Conservation (phyloP, 768 basidiomycete genomes). For the Cystoderma amianthinum region DNA sequence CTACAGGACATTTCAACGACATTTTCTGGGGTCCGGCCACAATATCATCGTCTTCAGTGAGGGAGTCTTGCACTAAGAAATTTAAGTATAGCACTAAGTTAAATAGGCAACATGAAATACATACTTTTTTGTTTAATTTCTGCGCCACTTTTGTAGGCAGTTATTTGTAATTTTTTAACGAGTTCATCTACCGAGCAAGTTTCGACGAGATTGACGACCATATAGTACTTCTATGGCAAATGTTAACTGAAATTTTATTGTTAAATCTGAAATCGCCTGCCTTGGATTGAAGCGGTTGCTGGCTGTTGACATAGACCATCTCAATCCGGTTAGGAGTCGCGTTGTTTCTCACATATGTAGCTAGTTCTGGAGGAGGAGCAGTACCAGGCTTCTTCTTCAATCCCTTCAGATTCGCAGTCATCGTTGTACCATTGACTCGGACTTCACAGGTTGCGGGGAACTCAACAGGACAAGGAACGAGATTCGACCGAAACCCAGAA, state of each 20-base stretch:
- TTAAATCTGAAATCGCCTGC: conserved; percentile 27
- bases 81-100: background rate
- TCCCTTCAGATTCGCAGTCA: conserved; percentile 79
- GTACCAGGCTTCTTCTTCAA: conserved; percentile 94
- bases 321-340: conserved; percentile 62
- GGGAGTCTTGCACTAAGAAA: conserved; percentile 45
- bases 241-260: background rate
- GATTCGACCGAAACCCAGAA: conserved; percentile 44
- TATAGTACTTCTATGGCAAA: conserved; percentile 70
- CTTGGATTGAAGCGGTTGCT: conserved; percentile 68
- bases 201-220: conserved; percentile 82
- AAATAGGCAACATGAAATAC: conserved; percentile 14
- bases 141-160: conserved; percentile 55
- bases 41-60: conserved; percentile 84
- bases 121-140: conserved; percentile 67
- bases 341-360: conserved; percentile 31
- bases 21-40: conserved; percentile 84
- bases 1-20: conserved; percentile 89
- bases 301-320: conserved; percentile 88
- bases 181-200: conserved; percentile 62
- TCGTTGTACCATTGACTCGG: conserved; percentile 65
- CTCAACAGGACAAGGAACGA: conserved; percentile 69
- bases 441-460: conserved; percentile 92
- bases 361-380: conserved; percentile 79
- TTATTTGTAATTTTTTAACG: conserved; percentile 61